Base-by-base conservation (phyloP, 2,329 filamentous ascomycete genomes). In the Chrysosphaeria jannelii region DNA sequence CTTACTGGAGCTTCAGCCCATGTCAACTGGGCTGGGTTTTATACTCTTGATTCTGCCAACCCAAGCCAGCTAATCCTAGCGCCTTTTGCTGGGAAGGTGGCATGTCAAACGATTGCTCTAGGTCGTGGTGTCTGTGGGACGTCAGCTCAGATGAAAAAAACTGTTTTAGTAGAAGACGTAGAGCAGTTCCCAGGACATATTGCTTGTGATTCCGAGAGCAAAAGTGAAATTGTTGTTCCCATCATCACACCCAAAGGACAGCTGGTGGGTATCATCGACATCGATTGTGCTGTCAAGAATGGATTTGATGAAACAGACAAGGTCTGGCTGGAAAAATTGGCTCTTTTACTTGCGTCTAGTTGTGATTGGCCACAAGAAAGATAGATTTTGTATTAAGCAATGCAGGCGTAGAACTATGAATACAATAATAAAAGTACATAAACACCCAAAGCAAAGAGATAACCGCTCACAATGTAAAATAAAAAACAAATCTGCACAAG, bases 1-100 rank as follows among this genome's bases (percentile, higher is more conserved):
- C 50, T 81, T 9, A 56, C 62, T 2, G 41, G 48, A 0, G 69
- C 72, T 1, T 66, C 59, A 24, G 56, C 46, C 19, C 44, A 58
- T 10, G 68, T 75, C 12, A 81, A 85, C 43, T 85, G 74, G 74
- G 63, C 69, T 21, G 63, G 72, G 13, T 81, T 78, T 48, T 78
- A 78, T 46, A 60, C 66, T 9, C 43, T 66, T 20, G 61, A 75
- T 37, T 25, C 27, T 0, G 3, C 18, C 10, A 10, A 13, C 8
- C 10, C 8, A 2, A 8, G 25, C 3, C 59, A 62, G 34, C 55
- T 81, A 21, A 68, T 79, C 32, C 58, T 81, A 2, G 72, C 69
- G 0, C 72, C 72, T 1, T 81, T 81, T 42, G 67, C 76, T 33
- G 72, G 72, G 31, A 71, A 76, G 36, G 60, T 67, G 3, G 74